Evolutionary conservation across 1,284 basidiomycete genomes (phyloP).

Genomic region (Apiotrichum sp.): DNA sequence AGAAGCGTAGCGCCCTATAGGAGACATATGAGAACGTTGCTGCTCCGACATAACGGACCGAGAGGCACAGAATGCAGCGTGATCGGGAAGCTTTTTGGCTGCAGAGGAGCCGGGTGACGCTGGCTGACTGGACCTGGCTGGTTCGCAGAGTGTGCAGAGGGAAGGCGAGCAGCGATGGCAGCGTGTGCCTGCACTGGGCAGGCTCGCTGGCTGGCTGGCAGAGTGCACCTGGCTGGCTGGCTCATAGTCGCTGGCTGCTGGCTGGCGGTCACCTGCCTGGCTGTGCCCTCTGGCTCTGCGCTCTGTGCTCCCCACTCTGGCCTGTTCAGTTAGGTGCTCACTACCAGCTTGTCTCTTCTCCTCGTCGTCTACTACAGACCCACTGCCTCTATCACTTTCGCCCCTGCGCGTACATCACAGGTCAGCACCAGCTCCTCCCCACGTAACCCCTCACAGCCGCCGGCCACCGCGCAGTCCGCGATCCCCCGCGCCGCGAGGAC

Average conservation of each 20-base stretch:
- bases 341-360: not conserved
- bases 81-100: too few species aligned
- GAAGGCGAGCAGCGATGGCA: too few species aligned
- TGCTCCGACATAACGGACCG: too few species aligned
- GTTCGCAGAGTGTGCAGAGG: too few species aligned
- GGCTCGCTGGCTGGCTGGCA: not conserved
- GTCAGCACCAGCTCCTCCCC: constrained; percentile 8
- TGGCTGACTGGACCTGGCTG: too few species aligned
- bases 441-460: not conserved
- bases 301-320: not conserved
- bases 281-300: not conserved
- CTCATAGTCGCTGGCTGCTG: not conserved
- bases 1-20: too few species aligned
- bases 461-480: too few species aligned
- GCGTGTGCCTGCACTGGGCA: too few species aligned
- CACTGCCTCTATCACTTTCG: constrained; percentile 3
- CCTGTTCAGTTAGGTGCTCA: not conserved
- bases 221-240: not conserved
- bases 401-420: constrained; percentile 13
- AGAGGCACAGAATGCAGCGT: too few species aligned
- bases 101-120: too few species aligned
- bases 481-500: too few species aligned
- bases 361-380: constrained; percentile 16
- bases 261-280: not conserved
- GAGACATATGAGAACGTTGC: too few species aligned